Evolutionary conservation across 306 rosid species (phyloP).

Genomic region (Rubus idaeus): DNA sequence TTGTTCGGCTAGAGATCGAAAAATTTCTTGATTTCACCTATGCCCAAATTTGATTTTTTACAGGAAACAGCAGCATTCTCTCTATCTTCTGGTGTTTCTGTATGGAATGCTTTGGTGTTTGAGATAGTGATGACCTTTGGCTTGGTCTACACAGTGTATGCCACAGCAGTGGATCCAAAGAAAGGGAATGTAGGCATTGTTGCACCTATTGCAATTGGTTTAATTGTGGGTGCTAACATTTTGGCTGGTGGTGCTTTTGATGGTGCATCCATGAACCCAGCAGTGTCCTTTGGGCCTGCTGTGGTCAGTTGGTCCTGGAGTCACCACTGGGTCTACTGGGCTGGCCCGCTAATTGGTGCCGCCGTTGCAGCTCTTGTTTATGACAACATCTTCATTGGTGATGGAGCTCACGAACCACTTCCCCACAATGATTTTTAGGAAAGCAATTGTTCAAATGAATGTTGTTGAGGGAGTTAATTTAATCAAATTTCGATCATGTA

Average conservation of each 20-base stretch:
- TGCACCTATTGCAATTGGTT: slow-evolving; percentile 82
- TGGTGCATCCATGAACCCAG: slow-evolving; percentile 90
- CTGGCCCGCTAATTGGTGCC: slow-evolving; percentile 63
- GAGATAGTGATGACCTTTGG: slow-evolving; percentile 86
- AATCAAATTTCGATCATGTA: too few species aligned
- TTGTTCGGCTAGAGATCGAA: not conserved
- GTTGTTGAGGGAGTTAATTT: too few species aligned
- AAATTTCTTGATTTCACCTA: not conserved
- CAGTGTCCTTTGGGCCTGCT: slow-evolving; percentile 78
- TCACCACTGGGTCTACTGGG: slow-evolving; percentile 80
- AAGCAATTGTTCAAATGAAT: not conserved
- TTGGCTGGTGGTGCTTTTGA: slow-evolving; percentile 83
- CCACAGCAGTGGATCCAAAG: slow-evolving; percentile 78
- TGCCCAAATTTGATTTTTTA: not conserved
- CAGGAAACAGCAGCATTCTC: slow-evolving; percentile 65
- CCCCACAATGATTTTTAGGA: slow-evolving; percentile 45
- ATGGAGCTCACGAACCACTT: slow-evolving; percentile 47
- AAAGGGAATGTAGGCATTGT: slow-evolving; percentile 58
- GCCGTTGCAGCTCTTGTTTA: slow-evolving; percentile 66
- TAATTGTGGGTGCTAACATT: slow-evolving; percentile 82
- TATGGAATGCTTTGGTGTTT: slow-evolving; percentile 61
- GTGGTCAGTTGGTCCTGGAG: slow-evolving; percentile 64
- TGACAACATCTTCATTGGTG: slow-evolving; percentile 61
- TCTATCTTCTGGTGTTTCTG: slow-evolving; percentile 52
- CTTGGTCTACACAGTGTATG: slow-evolving; percentile 75